Conservation (phyloP, 257 asterid genomes). For the Solanum peruvianum region DNA sequence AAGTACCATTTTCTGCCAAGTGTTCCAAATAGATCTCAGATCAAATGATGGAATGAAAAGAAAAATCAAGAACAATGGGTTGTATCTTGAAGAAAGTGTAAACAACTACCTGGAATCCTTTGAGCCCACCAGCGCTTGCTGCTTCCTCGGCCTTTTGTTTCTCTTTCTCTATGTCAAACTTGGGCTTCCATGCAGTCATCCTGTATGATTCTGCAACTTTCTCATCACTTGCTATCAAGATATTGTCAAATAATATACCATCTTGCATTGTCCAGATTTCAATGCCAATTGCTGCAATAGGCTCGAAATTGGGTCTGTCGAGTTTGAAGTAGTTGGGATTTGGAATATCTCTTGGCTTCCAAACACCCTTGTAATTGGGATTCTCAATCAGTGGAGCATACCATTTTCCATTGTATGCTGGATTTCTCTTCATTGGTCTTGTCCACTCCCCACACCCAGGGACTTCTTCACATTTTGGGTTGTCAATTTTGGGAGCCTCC, state of each 20-base stretch:
- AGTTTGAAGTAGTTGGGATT: constrained; percentile 80
- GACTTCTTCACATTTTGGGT: constrained; percentile 63
- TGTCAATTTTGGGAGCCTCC: constrained; percentile 88
- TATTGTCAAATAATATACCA: constrained; percentile 76
- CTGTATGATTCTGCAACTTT: constrained; percentile 58
- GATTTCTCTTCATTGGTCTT: constrained; percentile 76
- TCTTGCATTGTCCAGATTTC: constrained; percentile 99
- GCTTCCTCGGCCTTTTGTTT: constrained; percentile 65
- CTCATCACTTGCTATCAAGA: constrained; percentile 59
- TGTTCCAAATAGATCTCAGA: not conserved
- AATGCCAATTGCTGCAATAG: constrained; percentile 89
- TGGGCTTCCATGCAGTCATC: constrained; percentile 67
- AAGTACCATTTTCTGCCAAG: constrained; percentile 58
- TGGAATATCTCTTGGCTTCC: constrained; percentile 79
- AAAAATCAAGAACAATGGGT: not conserved
- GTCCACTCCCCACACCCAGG: constrained; percentile 99
- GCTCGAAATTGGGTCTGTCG: constrained; percentile 80
- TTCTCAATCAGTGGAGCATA: constrained; percentile 68
- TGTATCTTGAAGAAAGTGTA: not conserved
- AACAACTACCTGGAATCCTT: constrained; percentile 64
- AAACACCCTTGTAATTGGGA: constrained; percentile 85
- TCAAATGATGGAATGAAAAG: not conserved
- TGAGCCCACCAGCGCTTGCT: constrained; percentile 44
- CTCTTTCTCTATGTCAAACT: constrained; percentile 66
- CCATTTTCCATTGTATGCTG: constrained; percentile 96